phyloP scores from a whole-genome alignment of 1,284 basidiomycete species.

The Rhodotorula sp. region DNA sequence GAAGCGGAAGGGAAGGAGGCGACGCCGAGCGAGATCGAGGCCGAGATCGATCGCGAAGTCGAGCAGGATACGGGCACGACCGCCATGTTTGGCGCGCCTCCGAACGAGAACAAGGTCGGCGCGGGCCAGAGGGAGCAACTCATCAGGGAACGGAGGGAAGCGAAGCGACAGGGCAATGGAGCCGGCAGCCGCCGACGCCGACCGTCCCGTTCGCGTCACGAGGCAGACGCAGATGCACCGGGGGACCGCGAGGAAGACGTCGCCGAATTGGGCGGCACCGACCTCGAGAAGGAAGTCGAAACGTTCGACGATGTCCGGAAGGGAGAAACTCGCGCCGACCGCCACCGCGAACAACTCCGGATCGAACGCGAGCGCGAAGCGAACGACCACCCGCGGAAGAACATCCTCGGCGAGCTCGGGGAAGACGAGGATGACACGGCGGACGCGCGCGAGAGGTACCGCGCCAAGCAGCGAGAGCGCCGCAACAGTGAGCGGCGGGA shows the following conservation, averaged over 20 bases:
- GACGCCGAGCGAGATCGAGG: constrained; percentile 9
- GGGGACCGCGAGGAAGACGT: constrained; percentile 16
- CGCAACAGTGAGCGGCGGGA: constrained; percentile 6
- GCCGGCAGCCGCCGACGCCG: background rate
- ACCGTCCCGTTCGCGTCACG: background rate
- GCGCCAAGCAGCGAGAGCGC: constrained; percentile 5
- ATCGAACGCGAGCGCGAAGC: constrained; percentile 18
- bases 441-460: constrained; percentile 1
- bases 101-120: constrained; percentile 13
- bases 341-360: constrained; percentile 4
- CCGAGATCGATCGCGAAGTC: constrained; percentile 11
- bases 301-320: constrained; percentile 5
- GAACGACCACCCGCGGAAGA: constrained; percentile 36
- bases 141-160: constrained; percentile 2
- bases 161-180: background rate
- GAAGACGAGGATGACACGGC: constrained; percentile 28
- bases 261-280: constrained; percentile 11
- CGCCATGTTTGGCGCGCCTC: constrained; percentile 30
- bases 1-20: background rate
- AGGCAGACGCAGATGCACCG: background rate
- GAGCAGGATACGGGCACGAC: constrained; percentile 8
- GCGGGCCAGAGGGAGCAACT: constrained; percentile 27
- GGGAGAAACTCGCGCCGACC: constrained; percentile 2
- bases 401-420: constrained; percentile 27
- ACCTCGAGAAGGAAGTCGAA: constrained; percentile 33